phyloP scores from a whole-genome alignment of 2,329 filamentous ascomycete species.

The Paracoccidioides brasiliensis region DNA sequence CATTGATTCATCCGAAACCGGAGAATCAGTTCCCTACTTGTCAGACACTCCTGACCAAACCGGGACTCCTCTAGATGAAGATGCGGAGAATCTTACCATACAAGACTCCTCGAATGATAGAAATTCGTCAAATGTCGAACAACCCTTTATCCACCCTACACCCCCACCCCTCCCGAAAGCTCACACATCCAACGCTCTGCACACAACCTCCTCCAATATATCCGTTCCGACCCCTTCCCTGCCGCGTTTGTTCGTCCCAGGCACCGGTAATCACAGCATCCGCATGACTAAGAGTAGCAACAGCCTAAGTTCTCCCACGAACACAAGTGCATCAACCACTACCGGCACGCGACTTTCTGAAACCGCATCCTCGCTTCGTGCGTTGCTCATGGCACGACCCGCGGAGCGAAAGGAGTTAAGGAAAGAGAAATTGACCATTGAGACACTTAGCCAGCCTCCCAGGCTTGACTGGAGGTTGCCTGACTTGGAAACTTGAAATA shows the following conservation, averaged over 20 bases:
- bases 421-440: not conserved
- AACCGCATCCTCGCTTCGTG: conserved; percentile 24
- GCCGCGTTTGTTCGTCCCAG: not conserved
- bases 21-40: not conserved
- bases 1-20: conserved; percentile 10
- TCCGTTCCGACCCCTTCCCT: not conserved
- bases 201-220: not conserved
- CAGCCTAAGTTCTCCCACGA: conserved; percentile 25
- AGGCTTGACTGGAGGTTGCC: conserved; percentile 6
- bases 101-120: not conserved
- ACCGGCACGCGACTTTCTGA: conserved; percentile 13
- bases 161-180: not conserved
- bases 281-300: conserved; percentile 13
- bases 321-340: conserved; percentile 16
- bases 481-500: not conserved
- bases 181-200: not conserved
- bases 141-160: not conserved
- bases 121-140: not conserved
- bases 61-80: not conserved
- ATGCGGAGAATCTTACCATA: not conserved
- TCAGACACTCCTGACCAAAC: not conserved
- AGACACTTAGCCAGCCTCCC: not conserved
- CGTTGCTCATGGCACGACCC: conserved; percentile 21
- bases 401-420: conserved; percentile 6
- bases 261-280: not conserved